Evolutionary conservation across 2,329 filamentous ascomycete species (phyloP), one percentile per base, ranked within the genome.

Genomic region (Aspergillus sp.): DNA sequence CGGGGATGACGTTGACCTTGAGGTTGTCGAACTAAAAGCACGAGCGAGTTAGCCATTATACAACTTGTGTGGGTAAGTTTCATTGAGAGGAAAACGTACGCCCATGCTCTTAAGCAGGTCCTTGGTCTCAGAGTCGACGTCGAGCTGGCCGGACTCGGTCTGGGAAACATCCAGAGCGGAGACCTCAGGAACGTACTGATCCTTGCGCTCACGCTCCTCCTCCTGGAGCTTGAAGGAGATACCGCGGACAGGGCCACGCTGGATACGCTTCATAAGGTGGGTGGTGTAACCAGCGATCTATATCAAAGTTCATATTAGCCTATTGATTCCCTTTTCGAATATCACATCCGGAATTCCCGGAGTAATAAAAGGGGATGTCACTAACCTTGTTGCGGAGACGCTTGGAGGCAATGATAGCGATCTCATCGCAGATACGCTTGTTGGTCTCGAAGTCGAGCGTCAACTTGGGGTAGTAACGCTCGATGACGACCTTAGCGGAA

Each of bases 151-250:
- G 78, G 84, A 90, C 85, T 98, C 95, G 80, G 87, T 64, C 87
- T 96, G 92, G 78, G 90, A 88, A 86, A 97, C 96, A 87, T 99
- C 95, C 80, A 99, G 90, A 78, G 95, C 95, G 64, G 96, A 99
- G 74, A 99, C 87, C 85, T 99, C 95, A 78, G 95, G 95, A 70
- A 99, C 95, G 86, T 97, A 99, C 87, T 99, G 95, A 86, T 99
- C 95, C 91, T 99, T 99, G 81, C 95, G 90, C 86, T 99, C 95
- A 88, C 95, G 92, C 90, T 99, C 95, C 87, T 99, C 95, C 86
- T 99, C 95, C 86, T 99, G 95, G 65, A 99, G 91, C 89, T 99
- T 99, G 93, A 99, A 99, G 83, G 96, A 99, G 84, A 99, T 99
- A 86, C 95, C 95, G 76, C 95, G 96, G 83, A 99, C 95, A 70